Base-by-base conservation (phyloP, 2,329 filamentous ascomycete genomes). In the Fusarium marasasianum region DNA sequence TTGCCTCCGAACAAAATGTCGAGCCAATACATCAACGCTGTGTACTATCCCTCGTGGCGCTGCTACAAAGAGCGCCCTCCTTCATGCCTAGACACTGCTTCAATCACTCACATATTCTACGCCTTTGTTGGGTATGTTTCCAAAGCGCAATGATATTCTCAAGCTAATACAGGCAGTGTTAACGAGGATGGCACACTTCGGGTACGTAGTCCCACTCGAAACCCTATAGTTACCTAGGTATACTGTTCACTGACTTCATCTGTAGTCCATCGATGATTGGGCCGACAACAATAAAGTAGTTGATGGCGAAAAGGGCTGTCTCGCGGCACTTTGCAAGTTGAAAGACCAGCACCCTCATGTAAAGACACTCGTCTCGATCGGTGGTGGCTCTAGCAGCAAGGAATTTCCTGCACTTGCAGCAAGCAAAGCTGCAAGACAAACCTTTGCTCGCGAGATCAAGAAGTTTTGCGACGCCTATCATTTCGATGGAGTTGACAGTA, bases 41-140 rank as follows among this genome's bases (percentile, higher is more conserved):
- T 91, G 3, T 92, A 92, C 81, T 92, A 91, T 79, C 90, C 91
- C 10, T 91, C 90, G 73, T 92, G 90, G 90, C 84, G 86, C 63
- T 86, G 91, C 64, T 91, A 92, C 81, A 86, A 86, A 68, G 84
- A 87, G 61, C 87, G 89, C 62, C 86, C 89, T n/a, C 91, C 91
- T 0, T 90, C 89, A 1, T 87, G 85, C 10, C 78, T 92, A 60
- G 86, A 88, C 61, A 81, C 89, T 71, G 83, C 86, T 44, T 86
- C 86, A 63, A 86, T 91, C 65, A 91, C 90, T 12, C 90, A 92
- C 77, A 83, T 91, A 13, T 90, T 91, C 76, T 92, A 92, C 76
- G 88, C 91, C 29, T 92, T 92, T 84, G 87, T 90, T 66, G 88
- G 83, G 83, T 83, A 72, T 67, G 79, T 63, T 31, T 17, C 22